Evolutionary conservation across 1,284 basidiomycete genomes (phyloP), one percentile per base, ranked within the genome.

Genomic region (Cryptococcus wingfieldii): DNA sequence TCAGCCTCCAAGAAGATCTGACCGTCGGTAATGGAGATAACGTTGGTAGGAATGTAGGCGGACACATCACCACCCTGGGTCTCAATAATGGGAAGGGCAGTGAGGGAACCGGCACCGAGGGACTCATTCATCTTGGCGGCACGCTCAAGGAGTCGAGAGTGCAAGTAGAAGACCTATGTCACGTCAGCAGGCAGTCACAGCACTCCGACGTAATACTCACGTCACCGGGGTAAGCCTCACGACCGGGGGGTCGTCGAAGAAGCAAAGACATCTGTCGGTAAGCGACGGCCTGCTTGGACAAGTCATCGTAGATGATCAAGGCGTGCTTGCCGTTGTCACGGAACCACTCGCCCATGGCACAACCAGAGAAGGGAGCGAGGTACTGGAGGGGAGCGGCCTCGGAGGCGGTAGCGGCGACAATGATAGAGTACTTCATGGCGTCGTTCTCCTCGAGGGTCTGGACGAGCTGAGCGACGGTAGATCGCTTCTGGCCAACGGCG

Each of bases 271-370:
- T 98, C 81, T 98, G 95, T 86, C 95, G 94, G 86, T 98, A 98
- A 70, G 95, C 95, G 63, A 98, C 95, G 74, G 95, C 95, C 83
- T 98, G 95, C 84, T 98, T 98, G 73, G 95, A 98, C 80, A 98
- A 83, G 80, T 98, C 95, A 77, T 98, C 95, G 81, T 96, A 98
- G 82, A 98, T 90, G 81, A 98, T 98, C 75, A 98, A 85, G 70
- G 95, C 82, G 82, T 83, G 82, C 75, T 90, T 95, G 83, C 92
- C 93, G 79, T 98, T 98, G 83, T 98, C 95, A 83, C 95, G 92
- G 95, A 98, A 98, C 95, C 95, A 98, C 83, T 98, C 95, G 79
- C 95, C 95, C 90, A 98, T 98, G 74, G 95, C 94, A 80, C 91
- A 95, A 67, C 95, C 95, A 71, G 95, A 95, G 92, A 98, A 98